These are phyloP conservation scores for Rosa lucieae DNA, from an alignment of 306 rosid genomes.

Conservation along the genomic window DNA sequence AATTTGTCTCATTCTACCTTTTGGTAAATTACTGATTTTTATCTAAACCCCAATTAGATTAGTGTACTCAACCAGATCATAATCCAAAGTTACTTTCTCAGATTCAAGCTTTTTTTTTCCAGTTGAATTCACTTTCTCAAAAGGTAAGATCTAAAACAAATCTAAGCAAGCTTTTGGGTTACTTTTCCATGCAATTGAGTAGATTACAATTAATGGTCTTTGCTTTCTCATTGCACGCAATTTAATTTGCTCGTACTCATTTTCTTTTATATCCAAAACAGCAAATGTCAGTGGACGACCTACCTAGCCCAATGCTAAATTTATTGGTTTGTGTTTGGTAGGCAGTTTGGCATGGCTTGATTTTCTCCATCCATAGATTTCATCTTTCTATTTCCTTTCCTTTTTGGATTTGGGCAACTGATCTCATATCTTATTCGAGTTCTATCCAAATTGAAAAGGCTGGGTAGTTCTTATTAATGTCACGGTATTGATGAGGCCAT, in stretches of 20 bases:
- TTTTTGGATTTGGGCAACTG: not conserved
- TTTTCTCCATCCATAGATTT: not conserved
- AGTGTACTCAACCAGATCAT: not conserved
- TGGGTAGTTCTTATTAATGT: not conserved
- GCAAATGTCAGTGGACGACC: not conserved
- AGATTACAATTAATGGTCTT: not conserved
- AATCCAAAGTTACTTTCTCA: not conserved
- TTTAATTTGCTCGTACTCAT: not conserved
- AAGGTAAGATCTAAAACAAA: not conserved
- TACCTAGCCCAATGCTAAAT: slow-evolving; percentile 24
- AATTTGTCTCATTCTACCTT: too few species aligned
- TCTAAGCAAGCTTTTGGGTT: not conserved
- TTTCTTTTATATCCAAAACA: not conserved
- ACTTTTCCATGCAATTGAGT: not conserved
- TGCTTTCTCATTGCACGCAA: not conserved
- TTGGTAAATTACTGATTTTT: not conserved
- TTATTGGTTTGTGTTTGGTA: slow-evolving; percentile 32
- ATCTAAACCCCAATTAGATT: too few species aligned
- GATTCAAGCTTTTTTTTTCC: not conserved
- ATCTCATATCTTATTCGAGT: not conserved
- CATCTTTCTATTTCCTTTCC: not conserved
- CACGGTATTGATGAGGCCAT: not conserved
- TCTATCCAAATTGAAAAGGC: not conserved
- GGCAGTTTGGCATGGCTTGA: slow-evolving; percentile 17
- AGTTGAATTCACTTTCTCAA: not conserved